Percentiles rank a stretch among this genome's conserved stretches.
phyloP scores from a whole-genome alignment of 140 eudicot genomes.

The Senecio squalidus region DNA sequence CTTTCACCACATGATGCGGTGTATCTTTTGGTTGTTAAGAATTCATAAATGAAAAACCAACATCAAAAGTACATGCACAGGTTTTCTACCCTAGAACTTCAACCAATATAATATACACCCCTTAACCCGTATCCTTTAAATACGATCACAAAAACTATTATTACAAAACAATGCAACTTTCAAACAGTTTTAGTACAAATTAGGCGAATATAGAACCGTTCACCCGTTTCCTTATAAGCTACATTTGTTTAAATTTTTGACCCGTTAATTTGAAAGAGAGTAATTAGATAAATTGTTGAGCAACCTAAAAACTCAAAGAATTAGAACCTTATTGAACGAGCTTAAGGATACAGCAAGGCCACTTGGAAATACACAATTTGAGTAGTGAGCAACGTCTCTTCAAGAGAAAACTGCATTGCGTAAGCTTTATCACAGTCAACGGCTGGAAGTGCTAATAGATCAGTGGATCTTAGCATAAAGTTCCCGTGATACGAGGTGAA shows the following conservation, averaged over 20 bases:
- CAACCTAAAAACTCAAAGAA: conserved; percentile 7
- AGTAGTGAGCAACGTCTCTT: conserved; percentile 84
- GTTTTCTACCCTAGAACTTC: not conserved
- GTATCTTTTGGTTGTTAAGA: conserved; percentile 68
- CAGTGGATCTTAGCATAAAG: conserved; percentile 98
- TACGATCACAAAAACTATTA: too few species aligned
- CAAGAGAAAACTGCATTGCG: conserved; percentile 94
- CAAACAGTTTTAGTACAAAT: too few species aligned
- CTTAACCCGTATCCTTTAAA: too few species aligned
- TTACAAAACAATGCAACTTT: too few species aligned
- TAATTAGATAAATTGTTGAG: not conserved
- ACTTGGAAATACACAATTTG: conserved; percentile 88
- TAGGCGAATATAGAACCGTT: too few species aligned
- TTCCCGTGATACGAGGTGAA: conserved; percentile 97
- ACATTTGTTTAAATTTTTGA: too few species aligned
- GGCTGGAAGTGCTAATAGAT: conserved; percentile 95
- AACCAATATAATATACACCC: too few species aligned
- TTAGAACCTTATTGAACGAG: conserved; percentile 7
- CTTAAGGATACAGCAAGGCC: conserved; percentile 91
- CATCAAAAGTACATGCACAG: conserved; percentile 8
- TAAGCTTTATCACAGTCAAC: conserved; percentile 98
- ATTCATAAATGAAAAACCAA: conserved; percentile 5
- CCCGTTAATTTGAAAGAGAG: not conserved
- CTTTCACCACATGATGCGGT: conserved; percentile 98
- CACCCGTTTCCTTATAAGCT: too few species aligned